Evolutionary conservation across 2,329 filamentous ascomycete genomes (phyloP).

Genomic region (Fusarium sp.): DNA sequence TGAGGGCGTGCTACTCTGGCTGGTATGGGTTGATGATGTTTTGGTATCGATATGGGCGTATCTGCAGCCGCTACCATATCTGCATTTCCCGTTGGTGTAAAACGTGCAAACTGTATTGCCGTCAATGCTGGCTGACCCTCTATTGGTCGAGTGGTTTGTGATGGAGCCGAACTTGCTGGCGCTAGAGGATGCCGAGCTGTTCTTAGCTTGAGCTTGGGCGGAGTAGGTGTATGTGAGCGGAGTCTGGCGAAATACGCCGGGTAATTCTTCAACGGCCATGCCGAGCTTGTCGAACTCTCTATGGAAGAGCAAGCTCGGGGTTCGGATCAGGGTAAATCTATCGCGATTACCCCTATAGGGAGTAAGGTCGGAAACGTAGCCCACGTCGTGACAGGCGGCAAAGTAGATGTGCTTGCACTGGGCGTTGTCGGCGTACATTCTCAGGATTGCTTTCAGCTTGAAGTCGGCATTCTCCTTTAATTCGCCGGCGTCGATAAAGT

Average conservation of each 20-base stretch:
- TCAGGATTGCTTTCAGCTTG: constrained; percentile 68
- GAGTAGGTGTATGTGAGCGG: constrained; percentile 47
- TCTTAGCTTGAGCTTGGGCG: constrained; percentile 12
- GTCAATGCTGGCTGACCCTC: constrained; percentile 18
- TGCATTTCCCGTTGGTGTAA: constrained; percentile 42
- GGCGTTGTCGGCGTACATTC: constrained; percentile 69
- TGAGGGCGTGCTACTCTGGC: constrained; percentile 29
- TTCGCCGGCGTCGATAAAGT: constrained; percentile 74
- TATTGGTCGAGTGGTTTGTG: constrained; percentile 9
- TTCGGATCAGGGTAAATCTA: constrained; percentile 69
- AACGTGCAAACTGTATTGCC: constrained; percentile 34
- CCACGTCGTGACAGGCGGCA: constrained; percentile 72
- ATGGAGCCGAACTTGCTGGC: constrained; percentile 10
- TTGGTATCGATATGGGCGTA: constrained; percentile 33
- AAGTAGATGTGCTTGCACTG: constrained; percentile 78
- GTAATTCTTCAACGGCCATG: constrained; percentile 66
- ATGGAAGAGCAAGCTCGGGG: constrained; percentile 63
- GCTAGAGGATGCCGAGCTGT: background rate
- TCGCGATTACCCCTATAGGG: constrained; percentile 65
- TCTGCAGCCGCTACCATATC: constrained; percentile 42
- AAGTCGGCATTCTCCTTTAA: constrained; percentile 73
- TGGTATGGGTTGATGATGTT: constrained; percentile 8
- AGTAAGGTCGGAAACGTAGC: constrained; percentile 68
- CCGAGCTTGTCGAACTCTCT: constrained; percentile 67
- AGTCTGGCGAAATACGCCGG: constrained; percentile 65